These are phyloP conservation scores for Claviceps arundinis DNA, from an alignment of 2,329 filamentous ascomycete genomes.

Conservation along the genomic window DNA sequence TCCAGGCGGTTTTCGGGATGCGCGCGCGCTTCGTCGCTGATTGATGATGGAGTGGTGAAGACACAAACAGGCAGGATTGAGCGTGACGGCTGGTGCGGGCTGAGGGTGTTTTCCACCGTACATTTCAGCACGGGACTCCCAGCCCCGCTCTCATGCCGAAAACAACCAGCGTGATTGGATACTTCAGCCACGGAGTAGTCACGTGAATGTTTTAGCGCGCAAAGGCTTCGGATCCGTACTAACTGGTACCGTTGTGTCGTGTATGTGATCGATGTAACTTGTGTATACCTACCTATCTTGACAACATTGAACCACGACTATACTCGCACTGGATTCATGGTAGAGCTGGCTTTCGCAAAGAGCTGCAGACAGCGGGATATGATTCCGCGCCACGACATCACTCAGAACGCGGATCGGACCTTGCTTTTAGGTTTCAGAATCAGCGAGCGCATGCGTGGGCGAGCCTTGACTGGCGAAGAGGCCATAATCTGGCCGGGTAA, in stretches of 20 bases:
- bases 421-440: not conserved
- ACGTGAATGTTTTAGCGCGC: not conserved
- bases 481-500: too few relatives aligned
- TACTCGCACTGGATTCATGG: not conserved
- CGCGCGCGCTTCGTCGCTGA: constrained; percentile 34
- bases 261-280: not conserved
- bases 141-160: constrained; percentile 11
- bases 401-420: not conserved
- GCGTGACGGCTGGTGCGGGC: constrained; percentile 34
- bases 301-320: not conserved
- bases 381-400: not conserved
- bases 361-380: not conserved
- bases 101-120: constrained; percentile 24
- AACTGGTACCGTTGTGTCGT: too few relatives aligned
- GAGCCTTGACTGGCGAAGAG: too few relatives aligned
- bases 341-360: not conserved
- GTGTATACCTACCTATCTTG: too few relatives aligned
- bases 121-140: constrained; percentile 27
- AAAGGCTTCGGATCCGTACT: not conserved
- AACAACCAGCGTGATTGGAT: constrained; percentile 8
- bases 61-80: constrained; percentile 36
- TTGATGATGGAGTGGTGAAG: constrained; percentile 39
- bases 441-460: too few relatives aligned
- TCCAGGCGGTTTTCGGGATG: constrained; percentile 49
- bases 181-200: not conserved